Evolutionary conservation across 2,329 filamentous ascomycete genomes (phyloP).

Genomic region (Monosporascus sp.): DNA sequence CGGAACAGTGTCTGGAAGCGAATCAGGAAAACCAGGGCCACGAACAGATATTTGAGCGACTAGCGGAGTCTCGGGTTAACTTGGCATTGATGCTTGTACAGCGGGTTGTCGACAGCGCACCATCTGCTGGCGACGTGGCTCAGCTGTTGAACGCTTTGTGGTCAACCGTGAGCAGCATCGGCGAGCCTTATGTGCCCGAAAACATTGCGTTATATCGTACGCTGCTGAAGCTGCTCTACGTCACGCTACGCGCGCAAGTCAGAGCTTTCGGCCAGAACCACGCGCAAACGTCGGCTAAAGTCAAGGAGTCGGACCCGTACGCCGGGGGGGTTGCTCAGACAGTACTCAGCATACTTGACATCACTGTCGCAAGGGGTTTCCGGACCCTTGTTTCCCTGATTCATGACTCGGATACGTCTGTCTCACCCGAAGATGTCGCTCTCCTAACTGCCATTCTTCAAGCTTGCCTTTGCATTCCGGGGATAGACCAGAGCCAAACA

Average conservation of each 20-base stretch:
- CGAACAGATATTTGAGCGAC: conserved; percentile 73
- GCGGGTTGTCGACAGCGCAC: conserved; percentile 59
- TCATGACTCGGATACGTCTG: conserved; percentile 64
- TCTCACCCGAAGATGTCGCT: conserved; percentile 74
- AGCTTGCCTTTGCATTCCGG: conserved; percentile 72
- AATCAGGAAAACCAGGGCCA: conserved; percentile 70
- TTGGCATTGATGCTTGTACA: conserved; percentile 80
- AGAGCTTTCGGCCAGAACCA: conserved; percentile 20
- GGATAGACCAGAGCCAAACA: conserved; percentile 64
- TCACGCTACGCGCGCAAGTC: conserved; percentile 67
- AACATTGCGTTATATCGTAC: conserved; percentile 72
- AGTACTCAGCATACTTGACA: conserved; percentile 73
- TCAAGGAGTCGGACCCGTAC: conserved; percentile 27
- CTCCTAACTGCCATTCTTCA: conserved; percentile 86
- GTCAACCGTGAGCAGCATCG: conserved; percentile 47
- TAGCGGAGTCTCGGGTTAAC: conserved; percentile 72
- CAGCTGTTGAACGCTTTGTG: conserved; percentile 47
- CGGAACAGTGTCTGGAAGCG: conserved; percentile 70
- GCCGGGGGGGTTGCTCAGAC: conserved; percentile 50
- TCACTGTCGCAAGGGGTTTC: conserved; percentile 77
- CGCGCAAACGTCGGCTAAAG: conserved; percentile 20
- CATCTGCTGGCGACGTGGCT: conserved; percentile 45
- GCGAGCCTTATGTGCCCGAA: conserved; percentile 47
- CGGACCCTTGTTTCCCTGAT: conserved; percentile 73
- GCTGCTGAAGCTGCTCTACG: conserved; percentile 77